Evolutionary conservation across 2,329 filamentous ascomycete species (phyloP).

Genomic region (Colletotrichum echinochloae): DNA sequence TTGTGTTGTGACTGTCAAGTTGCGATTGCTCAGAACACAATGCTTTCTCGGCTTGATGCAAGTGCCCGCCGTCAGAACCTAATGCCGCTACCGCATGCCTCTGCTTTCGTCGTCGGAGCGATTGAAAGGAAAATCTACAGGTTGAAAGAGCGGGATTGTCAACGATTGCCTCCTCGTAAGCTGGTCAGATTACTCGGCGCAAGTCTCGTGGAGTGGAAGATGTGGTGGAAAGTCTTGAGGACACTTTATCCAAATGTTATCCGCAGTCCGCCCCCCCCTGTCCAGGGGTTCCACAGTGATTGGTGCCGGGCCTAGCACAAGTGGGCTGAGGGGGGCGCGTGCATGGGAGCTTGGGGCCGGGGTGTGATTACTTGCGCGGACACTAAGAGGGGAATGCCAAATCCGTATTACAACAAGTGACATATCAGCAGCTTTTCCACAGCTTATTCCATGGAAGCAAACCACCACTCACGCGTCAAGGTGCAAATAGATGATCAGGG

Average conservation of each 20-base stretch:
- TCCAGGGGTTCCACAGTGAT: conserved; percentile 36
- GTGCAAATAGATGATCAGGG: neutral
- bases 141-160: neutral
- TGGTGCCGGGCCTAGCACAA: conserved; percentile 33
- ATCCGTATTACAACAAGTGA: neutral
- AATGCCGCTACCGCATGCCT: conserved; percentile 34
- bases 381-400: neutral
- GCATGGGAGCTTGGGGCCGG: conserved; percentile 31
- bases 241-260: conserved; percentile 43
- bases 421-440: neutral
- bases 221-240: conserved; percentile 30
- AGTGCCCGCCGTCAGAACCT: conserved; percentile 33
- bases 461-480: no score
- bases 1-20: conserved; percentile 2
- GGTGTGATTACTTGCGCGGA: conserved; percentile 10
- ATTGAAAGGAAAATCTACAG: neutral
- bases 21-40: conserved; percentile 11
- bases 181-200: conserved; percentile 32
- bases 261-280: conserved; percentile 37
- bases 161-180: conserved; percentile 20
- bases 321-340: conserved; percentile 22
- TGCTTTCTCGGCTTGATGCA: conserved; percentile 33
- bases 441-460: no score
- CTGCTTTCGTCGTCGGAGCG: neutral
- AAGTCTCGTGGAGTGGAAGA: conserved; percentile 34